Conservation (phyloP, 768 basidiomycete species). For the Termitomyces sp. region DNA sequence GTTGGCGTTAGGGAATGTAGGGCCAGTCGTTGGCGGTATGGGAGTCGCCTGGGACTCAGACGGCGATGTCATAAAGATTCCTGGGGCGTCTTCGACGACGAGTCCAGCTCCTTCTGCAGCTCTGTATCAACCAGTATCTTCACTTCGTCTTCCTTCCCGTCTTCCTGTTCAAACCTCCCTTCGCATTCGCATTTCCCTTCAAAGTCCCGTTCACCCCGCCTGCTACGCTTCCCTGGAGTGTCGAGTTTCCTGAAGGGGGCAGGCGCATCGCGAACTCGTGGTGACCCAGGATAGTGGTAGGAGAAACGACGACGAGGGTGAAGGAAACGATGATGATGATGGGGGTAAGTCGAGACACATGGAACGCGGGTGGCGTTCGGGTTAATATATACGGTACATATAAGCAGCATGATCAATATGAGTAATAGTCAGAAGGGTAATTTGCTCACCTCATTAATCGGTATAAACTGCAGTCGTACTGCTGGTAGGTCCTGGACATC, state of each 20-base stretch:
- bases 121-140: neutral
- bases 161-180: no score
- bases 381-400: neutral
- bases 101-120: no score
- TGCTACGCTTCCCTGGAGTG: conserved; percentile 9
- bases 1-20: neutral
- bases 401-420: neutral
- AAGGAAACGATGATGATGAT: conserved; percentile 51
- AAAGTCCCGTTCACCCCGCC: conserved; percentile 8
- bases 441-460: neutral
- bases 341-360: conserved; percentile 41
- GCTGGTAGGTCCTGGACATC: neutral
- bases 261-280: conserved; percentile 66
- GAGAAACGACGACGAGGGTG: conserved; percentile 66
- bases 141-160: neutral
- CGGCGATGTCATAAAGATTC: no score
- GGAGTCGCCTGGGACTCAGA: neutral
- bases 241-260: conserved; percentile 24
- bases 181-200: neutral
- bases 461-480: neutral
- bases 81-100: no score
- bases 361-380: conserved; percentile 26
- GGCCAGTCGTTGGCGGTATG: conserved; percentile 2
- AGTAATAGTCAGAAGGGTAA: neutral
- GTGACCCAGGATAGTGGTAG: conserved; percentile 57